Evolutionary conservation across 2,329 filamentous ascomycete genomes (phyloP), one percentile per base, ranked within the genome.

Genomic region (Exophiala calicioides): DNA sequence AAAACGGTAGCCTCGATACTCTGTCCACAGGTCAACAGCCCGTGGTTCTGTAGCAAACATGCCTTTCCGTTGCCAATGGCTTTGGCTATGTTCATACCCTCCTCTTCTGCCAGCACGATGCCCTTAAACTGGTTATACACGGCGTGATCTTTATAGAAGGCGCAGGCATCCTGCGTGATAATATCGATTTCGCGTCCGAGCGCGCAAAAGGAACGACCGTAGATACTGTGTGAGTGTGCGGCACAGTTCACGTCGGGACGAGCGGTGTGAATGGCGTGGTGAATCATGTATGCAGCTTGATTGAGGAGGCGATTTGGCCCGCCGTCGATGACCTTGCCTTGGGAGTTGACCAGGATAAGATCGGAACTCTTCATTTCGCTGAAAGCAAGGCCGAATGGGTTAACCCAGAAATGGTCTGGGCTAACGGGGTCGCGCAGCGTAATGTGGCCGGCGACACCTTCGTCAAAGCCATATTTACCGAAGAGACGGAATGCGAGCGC

Each of bases 131-230:
- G 37, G 12, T 38, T 47, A 53, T 69, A 70, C 0, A 69, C 45
- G 3, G 62, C 65, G 33, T 63, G 54, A 39, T 68, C 64, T 43
- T 77, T 71, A 61, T 76, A 68, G 58, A 78, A 78, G 4, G 70
- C 69, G 53, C 74, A 81, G 1, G 71, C 66, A 55, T 82, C 80
- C 62, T 82, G 80, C 1, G 78, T 79, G 35, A 79, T 74, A 58
- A 76, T 81, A 49, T 82, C 78, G 34, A 82, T 69, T 5, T 72
- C 71, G 49, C 76, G 77, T 5, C 82, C 82, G 16, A 84, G 74
- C 0, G 79, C 67, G 57, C 78, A 80, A 68, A 85, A 85, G 8
- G 81, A 75, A 38, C 79, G 77, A 3, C 80, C 80, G 57, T 81
- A 75, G 37, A 81, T 70, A 12, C 73, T 75, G 62, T 82, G 80